A percentile compares a stretch with the other conserved stretches of the same genome.
Evolutionary conservation across 129 eudicot genomes (phyloP).

Genomic region (Pseudognaphalium luteoalbum): DNA sequence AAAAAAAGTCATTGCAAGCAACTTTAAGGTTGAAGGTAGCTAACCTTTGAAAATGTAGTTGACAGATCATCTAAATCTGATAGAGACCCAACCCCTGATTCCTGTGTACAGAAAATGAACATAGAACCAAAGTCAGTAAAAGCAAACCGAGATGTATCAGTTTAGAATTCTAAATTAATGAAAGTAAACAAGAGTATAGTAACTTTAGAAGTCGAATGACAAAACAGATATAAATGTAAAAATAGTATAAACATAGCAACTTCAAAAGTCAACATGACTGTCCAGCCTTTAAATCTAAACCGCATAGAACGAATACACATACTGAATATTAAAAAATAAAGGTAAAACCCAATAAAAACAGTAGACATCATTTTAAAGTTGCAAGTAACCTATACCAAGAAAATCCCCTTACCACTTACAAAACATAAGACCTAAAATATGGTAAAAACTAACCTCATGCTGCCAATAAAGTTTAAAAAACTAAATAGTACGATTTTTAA

Average conservation of each 20-base stretch:
- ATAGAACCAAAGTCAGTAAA: constrained; percentile 28
- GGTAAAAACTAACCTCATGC: background rate
- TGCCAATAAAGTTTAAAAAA: background rate
- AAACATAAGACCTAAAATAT: background rate
- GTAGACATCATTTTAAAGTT: background rate
- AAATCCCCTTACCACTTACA: background rate
- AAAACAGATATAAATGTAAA: background rate
- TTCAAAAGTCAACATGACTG: background rate
- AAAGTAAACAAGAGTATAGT: constrained; percentile 3
- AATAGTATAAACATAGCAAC: background rate
- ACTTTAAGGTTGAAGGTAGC: constrained; percentile 28
- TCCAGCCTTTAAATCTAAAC: constrained; percentile 4
- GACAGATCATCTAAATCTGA: constrained; percentile 92
- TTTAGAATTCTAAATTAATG: constrained; percentile 9
- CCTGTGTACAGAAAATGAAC: constrained; percentile 47
- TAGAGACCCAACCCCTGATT: constrained; percentile 64
- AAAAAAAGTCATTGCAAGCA: constrained; percentile 9
- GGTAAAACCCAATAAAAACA: background rate
- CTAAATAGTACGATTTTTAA: background rate
- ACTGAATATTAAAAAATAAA: background rate
- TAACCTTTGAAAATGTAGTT: constrained; percentile 88
- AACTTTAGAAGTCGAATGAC: background rate
- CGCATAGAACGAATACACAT: background rate
- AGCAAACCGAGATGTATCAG: constrained; percentile 6
- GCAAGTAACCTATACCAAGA: background rate